Evolutionary conservation across 2,329 filamentous ascomycete species (phyloP), one percentile per base, ranked within the genome.

Genomic region (Colletotrichum falcatum): DNA sequence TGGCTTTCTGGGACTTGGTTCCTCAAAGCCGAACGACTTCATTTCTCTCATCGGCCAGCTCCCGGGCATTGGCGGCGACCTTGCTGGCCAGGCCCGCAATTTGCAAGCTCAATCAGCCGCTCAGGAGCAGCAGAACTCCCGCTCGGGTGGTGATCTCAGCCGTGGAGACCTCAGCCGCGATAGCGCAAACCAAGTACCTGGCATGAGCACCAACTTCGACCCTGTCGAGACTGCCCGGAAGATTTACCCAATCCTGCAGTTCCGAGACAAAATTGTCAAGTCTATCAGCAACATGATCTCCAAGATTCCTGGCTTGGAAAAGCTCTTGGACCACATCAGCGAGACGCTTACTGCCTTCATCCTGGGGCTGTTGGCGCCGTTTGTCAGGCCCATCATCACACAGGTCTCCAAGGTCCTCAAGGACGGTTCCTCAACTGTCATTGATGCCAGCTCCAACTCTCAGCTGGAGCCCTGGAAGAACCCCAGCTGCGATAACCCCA

Each of bases 181-280:
- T 62, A 90, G 86, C 74, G 77, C 76, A 30, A 90, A 90, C 73
- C 81, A 89, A 18, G 89, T 94, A 12, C 92, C 92, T 26, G 94
- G 92, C 7, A 93, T 95, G 86, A 92, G 89, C 76, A 85, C 89
- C 18, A 85, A 87, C 77, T 93, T 97, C 70, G 95, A 98, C 76
- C 91, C 93, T 0, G 88, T 93, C 75, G 91, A 94, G 80, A 92
- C 91, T 0, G 88, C 92, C 18, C 85, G 87, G 48, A 90, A 97
- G 81, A 98, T 99, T 74, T 98, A 98, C 77, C 96, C 96, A 0
- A 97, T 99, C 71, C 87, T 99, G 0, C 88, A 93, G 71, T 99
- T 98, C 85, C 89, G 95, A 70, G 96, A 99, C 84, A 96, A 92
- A 77, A 94, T 99, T 65, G 95, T 98, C 61, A 94, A 94, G 75